These are phyloP conservation scores for Rhynchosporium secalis DNA, from an alignment of 2,329 filamentous ascomycete species.

Conservation along the genomic window DNA sequence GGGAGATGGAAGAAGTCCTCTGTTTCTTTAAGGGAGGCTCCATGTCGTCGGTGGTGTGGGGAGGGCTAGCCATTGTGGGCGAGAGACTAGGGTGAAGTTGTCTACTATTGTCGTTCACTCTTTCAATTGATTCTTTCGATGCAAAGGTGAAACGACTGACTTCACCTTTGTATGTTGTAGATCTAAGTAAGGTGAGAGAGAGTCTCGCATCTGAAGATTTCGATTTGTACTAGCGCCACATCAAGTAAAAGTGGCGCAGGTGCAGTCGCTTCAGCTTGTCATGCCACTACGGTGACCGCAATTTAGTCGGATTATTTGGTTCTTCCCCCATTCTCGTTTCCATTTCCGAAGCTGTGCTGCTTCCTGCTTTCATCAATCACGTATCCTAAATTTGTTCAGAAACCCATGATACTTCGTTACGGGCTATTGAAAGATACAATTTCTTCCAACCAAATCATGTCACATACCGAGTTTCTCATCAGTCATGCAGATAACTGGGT, in stretches of 20 bases:
- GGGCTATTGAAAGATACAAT: background rate
- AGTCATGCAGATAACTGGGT: conserved; percentile 5
- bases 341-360: background rate
- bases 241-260: conserved; percentile 3
- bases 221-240: conserved; percentile 11
- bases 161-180: conserved; percentile 7
- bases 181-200: no score
- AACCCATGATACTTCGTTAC: no score
- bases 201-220: conserved; percentile 12
- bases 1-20: conserved; percentile 23
- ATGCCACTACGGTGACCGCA: conserved; percentile 4
- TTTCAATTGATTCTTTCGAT: conserved; percentile 9
- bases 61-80: conserved; percentile 29
- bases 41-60: background rate
- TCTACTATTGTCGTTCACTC: background rate
- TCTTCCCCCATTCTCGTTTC: background rate
- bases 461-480: background rate
- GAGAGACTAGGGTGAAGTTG: background rate
- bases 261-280: background rate
- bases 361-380: background rate
- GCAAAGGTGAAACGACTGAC: conserved; percentile 4
- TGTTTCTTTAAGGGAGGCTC: conserved; percentile 30
- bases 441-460: no score
- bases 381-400: background rate
- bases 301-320: background rate